These are phyloP conservation scores for Entomortierella parvispora DNA, from an alignment of 192 early-diverging fungal species.

Conservation along the genomic window DNA sequence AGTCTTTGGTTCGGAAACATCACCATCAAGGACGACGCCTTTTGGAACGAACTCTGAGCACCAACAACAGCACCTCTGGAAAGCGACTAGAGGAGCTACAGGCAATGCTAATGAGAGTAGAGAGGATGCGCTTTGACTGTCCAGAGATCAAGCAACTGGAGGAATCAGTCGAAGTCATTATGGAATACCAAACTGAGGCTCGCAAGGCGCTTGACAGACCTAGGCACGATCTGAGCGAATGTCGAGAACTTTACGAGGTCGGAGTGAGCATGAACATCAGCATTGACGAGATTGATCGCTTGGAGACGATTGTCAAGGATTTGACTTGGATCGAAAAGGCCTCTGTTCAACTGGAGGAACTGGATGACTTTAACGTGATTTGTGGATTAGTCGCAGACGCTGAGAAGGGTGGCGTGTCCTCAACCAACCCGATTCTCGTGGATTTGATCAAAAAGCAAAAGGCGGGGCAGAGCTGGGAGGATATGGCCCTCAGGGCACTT, in stretches of 20 bases:
- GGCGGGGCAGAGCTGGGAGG: slow-evolving; percentile 35
- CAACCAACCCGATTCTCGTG: slow-evolving; percentile 44
- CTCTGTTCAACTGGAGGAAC: slow-evolving; percentile 16
- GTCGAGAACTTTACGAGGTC: slow-evolving; percentile 43
- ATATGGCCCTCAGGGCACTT: slow-evolving; percentile 20
- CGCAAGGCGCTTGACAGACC: slow-evolving; percentile 32
- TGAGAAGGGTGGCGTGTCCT: slow-evolving; percentile 37
- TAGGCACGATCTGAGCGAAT: slow-evolving; percentile 35
- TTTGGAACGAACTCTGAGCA: slow-evolving; percentile 14
- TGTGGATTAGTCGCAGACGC: slow-evolving; percentile 48
- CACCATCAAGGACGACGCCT: slow-evolving; percentile 39
- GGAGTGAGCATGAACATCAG: slow-evolving; percentile 41
- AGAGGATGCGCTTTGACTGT: slow-evolving; percentile 48
- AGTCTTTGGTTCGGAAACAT: slow-evolving; percentile 51
- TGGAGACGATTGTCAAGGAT: slow-evolving; percentile 59
- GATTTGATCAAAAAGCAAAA: slow-evolving; percentile 32
- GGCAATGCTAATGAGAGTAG: slow-evolving; percentile 34
- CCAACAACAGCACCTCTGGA: slow-evolving; percentile 9
- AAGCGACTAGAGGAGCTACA: slow-evolving; percentile 49
- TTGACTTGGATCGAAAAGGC: slow-evolving; percentile 54
- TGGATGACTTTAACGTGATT: slow-evolving; percentile 39
- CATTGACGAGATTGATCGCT: slow-evolving; percentile 55
- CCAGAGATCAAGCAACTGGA: slow-evolving; percentile 55
- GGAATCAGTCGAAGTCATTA: slow-evolving; percentile 32
- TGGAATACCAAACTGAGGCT: slow-evolving; percentile 44